phyloP scores from a whole-genome alignment of 1,139 yeast species.

The Yamadazyma songkhlaensis region DNA sequence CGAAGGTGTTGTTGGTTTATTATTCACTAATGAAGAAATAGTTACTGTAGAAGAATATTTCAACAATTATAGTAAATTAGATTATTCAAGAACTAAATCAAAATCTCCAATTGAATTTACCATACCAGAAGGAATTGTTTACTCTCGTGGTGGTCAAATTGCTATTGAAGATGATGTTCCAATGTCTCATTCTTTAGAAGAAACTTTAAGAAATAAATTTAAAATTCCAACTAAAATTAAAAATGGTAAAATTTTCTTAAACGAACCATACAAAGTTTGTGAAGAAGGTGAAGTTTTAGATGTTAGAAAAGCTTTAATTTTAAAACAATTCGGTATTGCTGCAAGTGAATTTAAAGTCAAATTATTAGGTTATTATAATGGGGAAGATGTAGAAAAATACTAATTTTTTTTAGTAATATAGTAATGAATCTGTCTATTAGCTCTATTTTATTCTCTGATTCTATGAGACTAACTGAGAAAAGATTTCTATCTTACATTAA shows the following conservation, averaged over 20 bases:
- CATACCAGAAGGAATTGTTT: slow-evolving; percentile 86
- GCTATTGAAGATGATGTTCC: slow-evolving; percentile 92
- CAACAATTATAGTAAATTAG: slow-evolving; percentile 70
- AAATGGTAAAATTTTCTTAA: slow-evolving; percentile 79
- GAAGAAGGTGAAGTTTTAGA: slow-evolving; percentile 75
- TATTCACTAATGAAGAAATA: slow-evolving; percentile 84
- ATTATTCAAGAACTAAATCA: slow-evolving; percentile 87
- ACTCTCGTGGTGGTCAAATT: slow-evolving; percentile 93
- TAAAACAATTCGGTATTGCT: slow-evolving; percentile 95
- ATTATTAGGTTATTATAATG: slow-evolving; percentile 72
- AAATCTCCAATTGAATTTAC: slow-evolving; percentile 78
- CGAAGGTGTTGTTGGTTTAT: slow-evolving; percentile 78
- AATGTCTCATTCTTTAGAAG: slow-evolving; percentile 93
- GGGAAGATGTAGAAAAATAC: slow-evolving; percentile 35
- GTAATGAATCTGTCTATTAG: no score
- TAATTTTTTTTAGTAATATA: not conserved
- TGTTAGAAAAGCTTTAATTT: slow-evolving; percentile 85
- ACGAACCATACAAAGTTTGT: slow-evolving; percentile 79
- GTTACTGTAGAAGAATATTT: slow-evolving; percentile 85
- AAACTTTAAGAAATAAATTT: slow-evolving; percentile 80
- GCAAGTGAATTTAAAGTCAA: slow-evolving; percentile 86
- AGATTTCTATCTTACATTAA: no score
- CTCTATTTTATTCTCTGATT: no score
- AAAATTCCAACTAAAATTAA: slow-evolving; percentile 91
- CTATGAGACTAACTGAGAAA: no score